Percentiles rank a stretch among this genome's conserved stretches.
Conservation (phyloP, 1,284 basidiomycete species). For the Ustilago vetiveriae region DNA sequence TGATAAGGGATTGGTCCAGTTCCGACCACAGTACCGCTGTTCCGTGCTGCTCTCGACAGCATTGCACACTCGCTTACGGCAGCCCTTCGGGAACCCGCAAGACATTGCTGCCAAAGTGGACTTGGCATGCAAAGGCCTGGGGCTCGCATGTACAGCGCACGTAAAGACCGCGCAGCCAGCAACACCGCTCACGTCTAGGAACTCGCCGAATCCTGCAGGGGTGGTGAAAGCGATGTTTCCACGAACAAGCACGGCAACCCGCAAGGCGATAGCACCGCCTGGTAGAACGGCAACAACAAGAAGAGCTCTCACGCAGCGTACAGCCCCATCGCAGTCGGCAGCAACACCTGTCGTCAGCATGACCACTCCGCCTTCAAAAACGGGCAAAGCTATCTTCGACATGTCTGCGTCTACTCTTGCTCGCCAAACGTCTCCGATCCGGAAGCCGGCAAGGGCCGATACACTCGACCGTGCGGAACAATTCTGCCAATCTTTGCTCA, state of each 20-base stretch:
- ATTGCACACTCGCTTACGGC: constrained; percentile 26
- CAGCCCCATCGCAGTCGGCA: constrained; percentile 24
- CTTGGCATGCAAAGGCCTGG: constrained; percentile 32
- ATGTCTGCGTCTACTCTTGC: neutral
- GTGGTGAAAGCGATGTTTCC: constrained; percentile 8
- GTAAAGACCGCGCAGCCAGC: constrained; percentile 4
- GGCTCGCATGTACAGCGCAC: constrained; percentile 1
- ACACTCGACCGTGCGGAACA: constrained; percentile 27
- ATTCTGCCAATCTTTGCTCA: constrained; percentile 34
- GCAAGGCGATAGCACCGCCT: constrained; percentile 7
- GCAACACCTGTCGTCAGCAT: constrained; percentile 9
- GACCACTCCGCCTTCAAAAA: constrained; percentile 27
- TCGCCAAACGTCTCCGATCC: neutral
- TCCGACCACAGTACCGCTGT: constrained; percentile 40
- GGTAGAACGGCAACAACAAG: constrained; percentile 4
- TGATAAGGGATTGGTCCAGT: constrained; percentile 27
- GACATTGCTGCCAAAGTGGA: constrained; percentile 22
- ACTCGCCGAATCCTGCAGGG: constrained; percentile 11
- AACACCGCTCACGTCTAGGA: constrained; percentile 5
- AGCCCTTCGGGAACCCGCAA: constrained; percentile 24
- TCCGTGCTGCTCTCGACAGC: constrained; percentile 23
- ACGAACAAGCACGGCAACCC: constrained; percentile 6
- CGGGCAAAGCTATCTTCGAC: constrained; percentile 16
- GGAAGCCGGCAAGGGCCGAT: neutral
- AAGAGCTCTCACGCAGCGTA: constrained; percentile 18